Evolutionary conservation across 208 protist species (phyloP).

Genomic region (Borovskyia barvae): DNA sequence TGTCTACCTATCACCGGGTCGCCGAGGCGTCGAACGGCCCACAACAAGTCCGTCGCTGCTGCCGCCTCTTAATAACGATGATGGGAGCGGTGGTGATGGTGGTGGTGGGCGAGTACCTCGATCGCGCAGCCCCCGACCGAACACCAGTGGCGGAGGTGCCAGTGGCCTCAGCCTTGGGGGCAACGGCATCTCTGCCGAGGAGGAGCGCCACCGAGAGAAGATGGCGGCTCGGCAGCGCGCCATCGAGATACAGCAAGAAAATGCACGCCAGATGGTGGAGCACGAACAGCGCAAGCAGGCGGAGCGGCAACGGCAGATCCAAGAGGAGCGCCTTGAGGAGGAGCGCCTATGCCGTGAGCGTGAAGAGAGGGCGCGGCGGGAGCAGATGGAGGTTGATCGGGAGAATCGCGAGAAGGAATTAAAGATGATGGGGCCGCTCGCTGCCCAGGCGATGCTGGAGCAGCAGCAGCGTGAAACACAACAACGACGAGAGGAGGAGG

Average conservation of each 20-base stretch:
- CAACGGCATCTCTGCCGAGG: conserved; percentile 20
- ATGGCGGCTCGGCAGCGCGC: conserved; percentile 41
- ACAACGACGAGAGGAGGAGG: conserved; percentile 24
- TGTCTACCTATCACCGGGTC: conserved; percentile 3
- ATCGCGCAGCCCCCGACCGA: conserved; percentile 9
- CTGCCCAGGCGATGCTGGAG: conserved; percentile 24
- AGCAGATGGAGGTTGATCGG: conserved; percentile 50
- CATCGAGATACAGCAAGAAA: conserved; percentile 73
- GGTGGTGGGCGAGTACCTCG: neutral
- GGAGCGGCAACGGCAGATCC: conserved; percentile 32
- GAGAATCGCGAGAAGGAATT: conserved; percentile 40
- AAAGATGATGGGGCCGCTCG: conserved; percentile 33
- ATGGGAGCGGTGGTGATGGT: neutral
- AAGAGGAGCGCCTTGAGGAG: conserved; percentile 50
- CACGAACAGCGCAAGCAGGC: conserved; percentile 42
- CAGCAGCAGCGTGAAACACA: conserved; percentile 24
- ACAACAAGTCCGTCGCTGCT: conserved; percentile 15
- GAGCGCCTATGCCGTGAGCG: conserved; percentile 43
- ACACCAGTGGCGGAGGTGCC: conserved; percentile 5
- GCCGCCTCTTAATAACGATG: conserved; percentile 3
- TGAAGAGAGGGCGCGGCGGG: conserved; percentile 33
- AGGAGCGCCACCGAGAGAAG: conserved; percentile 27
- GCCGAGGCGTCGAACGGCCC: neutral
- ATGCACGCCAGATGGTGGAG: conserved; percentile 60
- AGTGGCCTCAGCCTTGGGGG: conserved; percentile 20